Evolutionary conservation across 1,284 basidiomycete genomes (phyloP), one percentile per base, ranked within the genome.

Genomic region (Malassezia japonica): DNA sequence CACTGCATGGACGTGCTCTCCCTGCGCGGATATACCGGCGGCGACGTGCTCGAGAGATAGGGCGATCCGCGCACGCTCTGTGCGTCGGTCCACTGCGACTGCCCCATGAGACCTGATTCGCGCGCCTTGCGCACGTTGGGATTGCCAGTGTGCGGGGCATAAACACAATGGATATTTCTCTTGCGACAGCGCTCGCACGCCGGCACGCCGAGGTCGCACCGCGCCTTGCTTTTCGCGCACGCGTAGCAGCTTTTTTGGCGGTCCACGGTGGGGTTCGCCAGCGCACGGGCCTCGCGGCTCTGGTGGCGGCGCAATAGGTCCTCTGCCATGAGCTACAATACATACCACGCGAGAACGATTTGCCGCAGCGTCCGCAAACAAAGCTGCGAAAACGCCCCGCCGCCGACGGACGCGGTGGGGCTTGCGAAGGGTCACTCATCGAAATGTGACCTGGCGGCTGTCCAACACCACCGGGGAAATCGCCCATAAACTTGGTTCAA

Each of bases 201-300:
- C 6, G 51, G 51, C 6, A 38, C 38, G 8, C 39, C 46, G 6
- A 54, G 35, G 31, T 54, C 51, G 21, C 51, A 54, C 8, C 51
- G 46, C 6, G 51, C 41, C 28, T 54, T 54, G 29, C 46, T 48
- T 15, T 31, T 20, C 4, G 51, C 46, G 27, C 51, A 54, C 6
- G 39, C 46, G 25, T 54, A 54, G 25, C 51, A 54, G 18, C 51
- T 54, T 36, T 54, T 54, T 16, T 54, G 51, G 12, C 51, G 46
- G 21, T 46, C 46, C 6, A 54, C 16, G 1, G 36, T 33, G 0
- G 51, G 46, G 10, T 44, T 39, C 6, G 40, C 34, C 13, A 38
- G 5, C 2, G 47, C 47, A 6, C 51, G 46, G 6, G 46, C 46
- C 27, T 54, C 51, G 10, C 51, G 46, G 4, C n/a, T 18, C n/a